Conservation (phyloP, 2,329 filamentous ascomycete genomes). For the Sphaerulina vaccinii region DNA sequence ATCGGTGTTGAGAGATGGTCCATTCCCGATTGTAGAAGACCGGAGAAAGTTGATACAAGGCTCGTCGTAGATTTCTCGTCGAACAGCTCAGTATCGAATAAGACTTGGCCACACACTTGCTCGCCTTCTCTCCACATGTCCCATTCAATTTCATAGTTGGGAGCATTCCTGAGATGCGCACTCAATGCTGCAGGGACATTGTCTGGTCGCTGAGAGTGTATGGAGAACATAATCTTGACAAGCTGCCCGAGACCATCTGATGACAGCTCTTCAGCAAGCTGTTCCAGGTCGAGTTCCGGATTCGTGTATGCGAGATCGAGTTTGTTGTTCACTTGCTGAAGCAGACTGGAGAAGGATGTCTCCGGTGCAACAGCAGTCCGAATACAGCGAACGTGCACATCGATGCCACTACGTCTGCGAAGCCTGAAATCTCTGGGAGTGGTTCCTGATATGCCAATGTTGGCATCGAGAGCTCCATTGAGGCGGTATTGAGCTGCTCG, state of each 20-base stretch:
- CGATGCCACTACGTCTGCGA: too few relatives aligned
- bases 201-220: conserved; percentile 10
- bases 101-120: background rate
- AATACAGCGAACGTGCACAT: conserved; percentile 7
- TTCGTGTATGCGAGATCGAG: conserved; percentile 2
- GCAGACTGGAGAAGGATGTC: conserved; percentile 1
- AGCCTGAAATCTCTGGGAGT: background rate
- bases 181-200: too few relatives aligned
- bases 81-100: background rate
- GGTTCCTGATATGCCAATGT: background rate
- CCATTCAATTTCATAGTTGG: too few relatives aligned
- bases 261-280: conserved; percentile 4
- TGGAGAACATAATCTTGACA: conserved; percentile 16
- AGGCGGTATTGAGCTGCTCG: conserved; percentile 6
- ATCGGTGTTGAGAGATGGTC: background rate
- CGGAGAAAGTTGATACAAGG: background rate
- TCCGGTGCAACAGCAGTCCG: conserved; percentile 4
- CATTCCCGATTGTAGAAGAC: background rate
- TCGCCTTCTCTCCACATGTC: background rate
- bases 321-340: conserved; percentile 10
- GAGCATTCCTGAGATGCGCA: too few relatives aligned
- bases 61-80: background rate
- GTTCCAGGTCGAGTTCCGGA: conserved; percentile 15
- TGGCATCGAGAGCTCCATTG: background rate
- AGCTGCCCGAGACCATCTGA: conserved; percentile 8